Conservation (phyloP, 2,329 filamentous ascomycete genomes). For the Byssochlamys sp. region DNA sequence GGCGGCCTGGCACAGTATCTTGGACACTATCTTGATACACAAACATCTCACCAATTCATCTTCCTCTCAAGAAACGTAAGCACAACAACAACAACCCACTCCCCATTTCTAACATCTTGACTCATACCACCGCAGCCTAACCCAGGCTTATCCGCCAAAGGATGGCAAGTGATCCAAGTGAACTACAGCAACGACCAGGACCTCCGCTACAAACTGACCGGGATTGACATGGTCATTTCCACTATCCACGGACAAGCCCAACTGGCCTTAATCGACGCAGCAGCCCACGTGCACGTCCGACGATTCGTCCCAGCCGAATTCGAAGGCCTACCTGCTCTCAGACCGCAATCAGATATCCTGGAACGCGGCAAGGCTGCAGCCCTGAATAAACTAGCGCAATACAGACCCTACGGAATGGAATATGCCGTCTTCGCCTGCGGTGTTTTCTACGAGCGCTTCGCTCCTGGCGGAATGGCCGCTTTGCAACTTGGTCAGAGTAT, state of each 20-base stretch:
- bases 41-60: slow-evolving; percentile 58
- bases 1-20: slow-evolving; percentile 51
- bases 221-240: slow-evolving; percentile 65
- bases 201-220: slow-evolving; percentile 57
- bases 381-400: slow-evolving; percentile 47
- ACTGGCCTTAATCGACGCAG: slow-evolving; percentile 62
- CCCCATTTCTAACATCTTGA: slow-evolving; percentile 2
- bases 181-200: slow-evolving; percentile 53
- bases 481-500: slow-evolving; percentile 51
- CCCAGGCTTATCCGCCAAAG: slow-evolving; percentile 27
- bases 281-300: slow-evolving; percentile 53
- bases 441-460: slow-evolving; percentile 66
- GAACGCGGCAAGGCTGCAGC: slow-evolving; percentile 53
- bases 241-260: slow-evolving; percentile 60
- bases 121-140: slow-evolving; percentile 19
- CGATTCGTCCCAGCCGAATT: slow-evolving; percentile 69
- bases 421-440: slow-evolving; percentile 66
- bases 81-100: slow-evolving; percentile 4
- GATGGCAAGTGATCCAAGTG: slow-evolving; percentile 59
- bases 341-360: slow-evolving; percentile 49
- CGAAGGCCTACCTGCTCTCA: slow-evolving; percentile 52
- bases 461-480: slow-evolving; percentile 53
- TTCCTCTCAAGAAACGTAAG: slow-evolving; percentile 58
- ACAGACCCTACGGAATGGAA: slow-evolving; percentile 45
- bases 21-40: slow-evolving; percentile 48